phyloP scores from a whole-genome alignment of 768 basidiomycete genomes.

The Rhizopogon sp. region DNA sequence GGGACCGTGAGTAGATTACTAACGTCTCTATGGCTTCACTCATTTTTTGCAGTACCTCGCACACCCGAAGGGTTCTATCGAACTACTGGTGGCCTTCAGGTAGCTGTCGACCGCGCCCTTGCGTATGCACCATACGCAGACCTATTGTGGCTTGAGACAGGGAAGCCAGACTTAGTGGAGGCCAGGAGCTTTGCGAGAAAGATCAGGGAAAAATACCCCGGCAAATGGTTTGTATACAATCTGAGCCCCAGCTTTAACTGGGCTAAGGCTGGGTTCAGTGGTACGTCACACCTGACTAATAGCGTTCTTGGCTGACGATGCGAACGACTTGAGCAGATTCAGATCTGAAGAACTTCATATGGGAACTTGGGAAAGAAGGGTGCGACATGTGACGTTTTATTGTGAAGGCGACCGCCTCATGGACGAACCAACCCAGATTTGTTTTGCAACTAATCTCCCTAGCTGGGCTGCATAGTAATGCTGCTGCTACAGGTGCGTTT shows the following conservation, averaged over 20 bases:
- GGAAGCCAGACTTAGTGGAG: conserved; percentile 76
- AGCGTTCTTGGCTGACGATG: background rate
- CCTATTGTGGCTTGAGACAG: conserved; percentile 91
- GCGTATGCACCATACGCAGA: conserved; percentile 85
- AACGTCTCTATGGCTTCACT: background rate
- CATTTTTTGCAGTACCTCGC: conserved; percentile 56
- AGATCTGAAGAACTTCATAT: conserved; percentile 79
- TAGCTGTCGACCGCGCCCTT: conserved; percentile 76
- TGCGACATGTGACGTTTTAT: conserved; percentile 23
- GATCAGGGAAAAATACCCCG: conserved; percentile 65
- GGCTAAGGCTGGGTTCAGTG: conserved; percentile 75
- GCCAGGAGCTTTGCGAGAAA: conserved; percentile 73
- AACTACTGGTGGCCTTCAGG: conserved; percentile 74
- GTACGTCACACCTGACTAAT: conserved; percentile 26
- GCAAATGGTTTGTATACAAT: conserved; percentile 87
- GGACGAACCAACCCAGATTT: conserved; percentile 45
- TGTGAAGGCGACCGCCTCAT: background rate
- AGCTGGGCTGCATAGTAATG: conserved; percentile 85
- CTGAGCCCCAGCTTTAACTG: conserved; percentile 94
- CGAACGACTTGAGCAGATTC: conserved; percentile 37
- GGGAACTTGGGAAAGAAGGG: conserved; percentile 90
- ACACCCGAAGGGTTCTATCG: conserved; percentile 93
- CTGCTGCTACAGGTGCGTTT: conserved; percentile 63
- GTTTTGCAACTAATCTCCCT: conserved; percentile 87
- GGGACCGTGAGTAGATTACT: conserved; percentile 58